Evolutionary conservation across 75 land plant genomes (phyloP).

Genomic region (Gnetum montanum): DNA sequence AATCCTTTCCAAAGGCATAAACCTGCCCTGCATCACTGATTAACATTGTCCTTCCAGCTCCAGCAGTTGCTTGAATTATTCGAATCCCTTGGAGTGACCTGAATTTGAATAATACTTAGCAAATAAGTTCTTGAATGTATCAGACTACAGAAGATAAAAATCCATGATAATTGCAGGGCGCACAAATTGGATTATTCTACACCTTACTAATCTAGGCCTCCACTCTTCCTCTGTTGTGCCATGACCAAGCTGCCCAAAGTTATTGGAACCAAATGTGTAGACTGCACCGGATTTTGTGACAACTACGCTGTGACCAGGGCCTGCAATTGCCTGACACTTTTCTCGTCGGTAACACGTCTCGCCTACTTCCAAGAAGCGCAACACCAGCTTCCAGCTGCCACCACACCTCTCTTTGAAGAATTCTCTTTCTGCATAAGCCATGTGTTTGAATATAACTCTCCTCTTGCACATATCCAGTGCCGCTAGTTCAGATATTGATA

Average conservation of each 20-base stretch:
- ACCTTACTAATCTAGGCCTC: constrained; percentile 74
- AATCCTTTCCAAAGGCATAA: constrained; percentile 82
- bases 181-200: background rate
- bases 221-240: constrained; percentile 66
- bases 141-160: constrained; percentile 3
- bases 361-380: constrained; percentile 65
- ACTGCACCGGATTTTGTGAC: constrained; percentile 60
- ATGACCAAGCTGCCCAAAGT: constrained; percentile 80
- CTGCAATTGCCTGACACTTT: constrained; percentile 78
- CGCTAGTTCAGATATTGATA: constrained; percentile 81
- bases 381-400: constrained; percentile 77
- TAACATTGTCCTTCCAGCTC: constrained; percentile 75
- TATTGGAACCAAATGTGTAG: constrained; percentile 76
- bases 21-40: constrained; percentile 73
- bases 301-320: constrained; percentile 84
- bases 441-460: constrained; percentile 62
- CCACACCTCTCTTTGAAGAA: constrained; percentile 56
- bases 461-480: constrained; percentile 80
- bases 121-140: background rate
- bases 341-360: constrained; percentile 62
- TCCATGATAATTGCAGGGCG: background rate
- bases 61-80: constrained; percentile 78
- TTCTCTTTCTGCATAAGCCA: constrained; percentile 44
- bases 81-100: constrained; percentile 76
- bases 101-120: constrained; percentile 4